Evolutionary conservation across 345 rosid genomes (phyloP).

Genomic region (Eutrema heterophyllum): DNA sequence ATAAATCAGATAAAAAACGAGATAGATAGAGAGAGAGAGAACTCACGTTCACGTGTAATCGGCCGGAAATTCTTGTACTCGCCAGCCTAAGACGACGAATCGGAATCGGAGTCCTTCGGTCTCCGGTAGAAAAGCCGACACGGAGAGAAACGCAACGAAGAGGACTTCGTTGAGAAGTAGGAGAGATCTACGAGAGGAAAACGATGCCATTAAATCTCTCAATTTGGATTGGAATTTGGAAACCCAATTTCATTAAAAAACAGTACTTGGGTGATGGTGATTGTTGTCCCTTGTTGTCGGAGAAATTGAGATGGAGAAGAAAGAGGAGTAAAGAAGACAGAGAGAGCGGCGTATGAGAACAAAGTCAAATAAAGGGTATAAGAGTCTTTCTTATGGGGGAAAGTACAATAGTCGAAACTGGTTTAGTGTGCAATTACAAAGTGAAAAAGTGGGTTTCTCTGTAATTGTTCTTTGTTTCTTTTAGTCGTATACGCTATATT

Average conservation of each 20-base stretch:
- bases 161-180: slow-evolving; percentile 21
- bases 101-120: slow-evolving; percentile 47
- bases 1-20: neutral
- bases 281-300: no score
- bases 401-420: no score
- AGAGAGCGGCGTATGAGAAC: no score
- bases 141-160: neutral
- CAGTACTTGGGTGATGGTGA: no score
- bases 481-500: no score
- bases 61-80: slow-evolving; percentile 80
- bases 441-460: no score
- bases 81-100: slow-evolving; percentile 67
- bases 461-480: no score
- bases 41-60: slow-evolving; percentile 89
- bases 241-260: slow-evolving; percentile 12
- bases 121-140: neutral
- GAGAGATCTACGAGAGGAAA: slow-evolving; percentile 17
- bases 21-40: neutral
- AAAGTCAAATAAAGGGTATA: no score
- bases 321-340: no score
- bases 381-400: no score
- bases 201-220: neutral
- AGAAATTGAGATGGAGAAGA: no score
- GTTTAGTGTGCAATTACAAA: no score
- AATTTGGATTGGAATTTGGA: neutral